Evolutionary conservation across 441 rosid genomes (phyloP).

Genomic region (Populus hybrid): DNA sequence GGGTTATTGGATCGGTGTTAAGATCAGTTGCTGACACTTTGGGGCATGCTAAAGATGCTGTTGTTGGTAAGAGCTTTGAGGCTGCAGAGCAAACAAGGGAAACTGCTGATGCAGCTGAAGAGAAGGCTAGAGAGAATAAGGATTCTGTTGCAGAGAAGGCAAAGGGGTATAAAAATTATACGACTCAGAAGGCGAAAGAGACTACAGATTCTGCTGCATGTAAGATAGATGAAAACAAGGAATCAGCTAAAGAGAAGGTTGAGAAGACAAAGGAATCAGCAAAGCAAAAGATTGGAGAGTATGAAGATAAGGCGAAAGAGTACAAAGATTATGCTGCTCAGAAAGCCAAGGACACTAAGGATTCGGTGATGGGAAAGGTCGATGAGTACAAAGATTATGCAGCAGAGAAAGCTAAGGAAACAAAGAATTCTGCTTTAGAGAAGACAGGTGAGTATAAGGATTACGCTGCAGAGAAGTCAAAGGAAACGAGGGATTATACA

Average conservation of each 20-base stretch:
- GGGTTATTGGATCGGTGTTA: slow-evolving; percentile 53
- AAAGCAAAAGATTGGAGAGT: slow-evolving; percentile 32
- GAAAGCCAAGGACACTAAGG: slow-evolving; percentile 46
- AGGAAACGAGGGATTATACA: slow-evolving; percentile 33
- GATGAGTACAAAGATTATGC: slow-evolving; percentile 42
- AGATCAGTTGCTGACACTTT: slow-evolving; percentile 49
- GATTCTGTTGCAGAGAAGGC: slow-evolving; percentile 26
- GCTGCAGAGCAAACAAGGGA: slow-evolving; percentile 10
- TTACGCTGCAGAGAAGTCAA: slow-evolving; percentile 25
- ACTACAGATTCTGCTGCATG: slow-evolving; percentile 20
- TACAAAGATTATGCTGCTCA: slow-evolving; percentile 39
- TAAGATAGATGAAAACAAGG: slow-evolving; percentile 34
- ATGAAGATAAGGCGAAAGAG: slow-evolving; percentile 17
- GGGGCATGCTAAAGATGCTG: slow-evolving; percentile 57
- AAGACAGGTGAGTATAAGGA: slow-evolving; percentile 33
- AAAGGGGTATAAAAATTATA: slow-evolving; percentile 2
- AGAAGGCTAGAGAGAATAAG: slow-evolving; percentile 27
- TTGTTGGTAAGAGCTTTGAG: slow-evolving; percentile 52
- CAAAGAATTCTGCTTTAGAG: slow-evolving; percentile 47
- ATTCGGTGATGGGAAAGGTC: slow-evolving; percentile 40
- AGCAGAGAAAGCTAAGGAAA: slow-evolving; percentile 45
- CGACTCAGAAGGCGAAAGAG: slow-evolving; percentile 27
- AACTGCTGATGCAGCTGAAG: slow-evolving; percentile 23
- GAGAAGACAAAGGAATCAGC: slow-evolving; percentile 36
- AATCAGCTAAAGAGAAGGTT: slow-evolving; percentile 41